Conservation (phyloP, 176 grass and related monocot species). For the Bothriochloa decipiens region DNA sequence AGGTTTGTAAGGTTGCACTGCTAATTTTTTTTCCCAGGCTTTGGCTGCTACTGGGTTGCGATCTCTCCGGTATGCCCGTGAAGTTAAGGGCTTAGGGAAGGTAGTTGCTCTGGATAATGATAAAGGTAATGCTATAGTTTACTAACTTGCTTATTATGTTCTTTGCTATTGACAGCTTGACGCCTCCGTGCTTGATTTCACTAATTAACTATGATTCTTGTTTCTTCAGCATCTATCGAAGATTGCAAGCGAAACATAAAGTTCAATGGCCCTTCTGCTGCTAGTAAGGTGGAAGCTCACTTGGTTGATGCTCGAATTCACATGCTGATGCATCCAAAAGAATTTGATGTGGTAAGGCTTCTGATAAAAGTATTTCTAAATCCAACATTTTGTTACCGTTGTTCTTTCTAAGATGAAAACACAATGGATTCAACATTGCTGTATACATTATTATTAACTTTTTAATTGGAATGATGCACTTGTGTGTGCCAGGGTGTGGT, state of each 20-base stretch:
- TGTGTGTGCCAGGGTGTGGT: not conserved
- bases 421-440: not conserved
- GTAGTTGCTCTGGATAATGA: slow-evolving; percentile 93
- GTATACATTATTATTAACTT: not conserved
- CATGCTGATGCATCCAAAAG: slow-evolving; percentile 98
- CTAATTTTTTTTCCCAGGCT: slow-evolving; percentile 50
- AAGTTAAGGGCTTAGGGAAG: slow-evolving; percentile 77
- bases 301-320: slow-evolving; percentile 93
- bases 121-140: slow-evolving; percentile 58
- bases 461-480: not conserved
- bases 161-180: not conserved
- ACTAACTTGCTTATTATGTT: slow-evolving; percentile 22
- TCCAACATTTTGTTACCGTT: not conserved
- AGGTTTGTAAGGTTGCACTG: not conserved
- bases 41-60: slow-evolving; percentile 93
- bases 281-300: slow-evolving; percentile 87
- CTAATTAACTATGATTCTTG: slow-evolving; percentile 38
- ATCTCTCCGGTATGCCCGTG: slow-evolving; percentile 81
- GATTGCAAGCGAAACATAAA: slow-evolving; percentile 89
- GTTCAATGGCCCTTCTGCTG: slow-evolving; percentile 74
- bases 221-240: slow-evolving; percentile 83
- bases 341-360: slow-evolving; percentile 89
- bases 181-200: slow-evolving; percentile 21
- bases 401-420: slow-evolving; percentile 3
- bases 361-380: slow-evolving; percentile 33